Evolutionary conservation across 1,284 basidiomycete species (phyloP).

Genomic region (Melampsora larici-populina): DNA sequence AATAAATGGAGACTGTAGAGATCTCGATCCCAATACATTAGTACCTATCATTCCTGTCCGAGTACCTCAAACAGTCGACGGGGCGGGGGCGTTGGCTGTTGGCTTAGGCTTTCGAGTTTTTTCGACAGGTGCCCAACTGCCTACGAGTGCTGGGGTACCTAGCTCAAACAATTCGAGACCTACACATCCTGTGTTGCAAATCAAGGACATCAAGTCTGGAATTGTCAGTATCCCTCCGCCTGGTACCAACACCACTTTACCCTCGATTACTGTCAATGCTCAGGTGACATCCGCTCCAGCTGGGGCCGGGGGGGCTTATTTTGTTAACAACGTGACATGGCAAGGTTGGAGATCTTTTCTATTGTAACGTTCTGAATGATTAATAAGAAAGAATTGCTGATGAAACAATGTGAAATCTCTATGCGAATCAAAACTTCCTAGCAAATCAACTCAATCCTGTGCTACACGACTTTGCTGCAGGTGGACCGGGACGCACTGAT

Average conservation of each 20-base stretch:
- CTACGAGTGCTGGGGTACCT: no score
- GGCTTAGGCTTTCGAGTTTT: neutral
- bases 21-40: neutral
- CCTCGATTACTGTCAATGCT: neutral
- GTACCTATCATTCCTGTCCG: neutral
- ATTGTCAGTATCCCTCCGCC: no score
- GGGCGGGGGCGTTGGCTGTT: neutral
- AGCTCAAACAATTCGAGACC: no score
- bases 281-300: neutral
- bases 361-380: no score
- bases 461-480: conserved; percentile 1
- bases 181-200: no score
- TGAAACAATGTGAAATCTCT: neutral
- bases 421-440: neutral
- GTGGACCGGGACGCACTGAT: neutral
- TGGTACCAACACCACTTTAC: neutral
- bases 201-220: no score
- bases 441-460: neutral
- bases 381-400: no score
- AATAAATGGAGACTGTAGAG: neutral
- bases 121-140: neutral
- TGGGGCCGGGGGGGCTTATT: neutral
- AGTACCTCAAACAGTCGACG: neutral
- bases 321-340: neutral
- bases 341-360: no score